These are phyloP conservation scores for Hymenoscyphus albidus DNA, from an alignment of 2,329 filamentous ascomycete genomes.

Conservation along the genomic window DNA sequence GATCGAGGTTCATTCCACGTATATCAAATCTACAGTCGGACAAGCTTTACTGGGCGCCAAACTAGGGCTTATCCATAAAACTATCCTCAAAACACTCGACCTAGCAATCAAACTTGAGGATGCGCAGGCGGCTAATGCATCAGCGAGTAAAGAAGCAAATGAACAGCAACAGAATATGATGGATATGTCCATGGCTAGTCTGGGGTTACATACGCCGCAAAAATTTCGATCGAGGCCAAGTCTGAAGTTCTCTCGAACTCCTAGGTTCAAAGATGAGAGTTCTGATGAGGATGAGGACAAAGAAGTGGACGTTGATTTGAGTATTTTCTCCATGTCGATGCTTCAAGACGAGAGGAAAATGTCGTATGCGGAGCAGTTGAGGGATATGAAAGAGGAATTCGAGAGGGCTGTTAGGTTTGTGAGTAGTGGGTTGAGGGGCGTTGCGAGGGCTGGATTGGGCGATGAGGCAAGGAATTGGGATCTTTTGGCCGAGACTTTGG, in stretches of 20 bases:
- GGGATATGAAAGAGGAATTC: constrained; percentile 58
- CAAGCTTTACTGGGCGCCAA: constrained; percentile 67
- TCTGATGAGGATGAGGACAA: constrained; percentile 44
- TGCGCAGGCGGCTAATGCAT: constrained; percentile 42
- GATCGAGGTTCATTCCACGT: constrained; percentile 64
- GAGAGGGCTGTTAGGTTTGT: constrained; percentile 66
- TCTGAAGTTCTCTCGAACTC: constrained; percentile 11
- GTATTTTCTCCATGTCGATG: constrained; percentile 36
- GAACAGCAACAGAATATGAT: constrained; percentile 30
- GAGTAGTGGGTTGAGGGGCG: constrained; percentile 65
- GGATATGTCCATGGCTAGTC: constrained; percentile 31
- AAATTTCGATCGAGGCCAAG: constrained; percentile 23
- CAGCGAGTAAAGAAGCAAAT: constrained; percentile 21
- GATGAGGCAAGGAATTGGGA: constrained; percentile 61
- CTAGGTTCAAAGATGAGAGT: constrained; percentile 27
- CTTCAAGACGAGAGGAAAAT: constrained; percentile 25
- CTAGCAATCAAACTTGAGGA: constrained; percentile 67
- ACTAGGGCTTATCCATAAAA: constrained; percentile 66
- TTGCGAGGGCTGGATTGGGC: constrained; percentile 70
- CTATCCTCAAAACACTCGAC: constrained; percentile 73
- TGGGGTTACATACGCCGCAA: constrained; percentile 31
- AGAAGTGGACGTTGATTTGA: constrained; percentile 36
- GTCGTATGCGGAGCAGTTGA: constrained; percentile 51
- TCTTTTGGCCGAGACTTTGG: constrained; percentile 74
- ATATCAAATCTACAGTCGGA: constrained; percentile 58